These are phyloP conservation scores for Calonectria pauciramosa DNA, from an alignment of 2,329 filamentous ascomycete genomes.

Conservation along the genomic window DNA sequence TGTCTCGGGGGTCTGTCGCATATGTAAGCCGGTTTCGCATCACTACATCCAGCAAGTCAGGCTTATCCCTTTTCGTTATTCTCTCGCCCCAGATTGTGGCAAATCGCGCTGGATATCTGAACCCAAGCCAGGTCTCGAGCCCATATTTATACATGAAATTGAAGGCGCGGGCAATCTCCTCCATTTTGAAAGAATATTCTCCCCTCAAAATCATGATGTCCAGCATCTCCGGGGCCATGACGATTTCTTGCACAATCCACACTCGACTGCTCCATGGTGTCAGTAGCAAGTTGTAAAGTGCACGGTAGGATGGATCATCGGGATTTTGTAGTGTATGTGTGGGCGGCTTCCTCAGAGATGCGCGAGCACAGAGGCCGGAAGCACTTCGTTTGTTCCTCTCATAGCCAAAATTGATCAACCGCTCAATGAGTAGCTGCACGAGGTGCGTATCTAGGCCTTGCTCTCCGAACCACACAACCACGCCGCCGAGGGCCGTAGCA, in stretches of 20 bases:
- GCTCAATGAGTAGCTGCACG: not conserved
- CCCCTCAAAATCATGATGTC: not conserved
- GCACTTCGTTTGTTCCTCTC: not conserved
- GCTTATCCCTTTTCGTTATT: not conserved
- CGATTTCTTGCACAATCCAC: not conserved
- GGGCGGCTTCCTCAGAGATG: not conserved
- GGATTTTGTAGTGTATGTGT: not conserved
- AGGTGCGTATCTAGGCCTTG: not conserved
- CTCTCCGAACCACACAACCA: not conserved
- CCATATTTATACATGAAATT: not conserved
- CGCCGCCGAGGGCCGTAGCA: too few species aligned
- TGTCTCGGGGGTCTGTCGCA: not conserved
- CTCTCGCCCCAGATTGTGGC: not conserved
- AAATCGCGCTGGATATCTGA: not conserved
- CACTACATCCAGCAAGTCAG: not conserved
- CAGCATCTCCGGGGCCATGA: not conserved
- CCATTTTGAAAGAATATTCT: not conserved
- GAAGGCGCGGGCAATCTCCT: not conserved
- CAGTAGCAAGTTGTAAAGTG: not conserved
- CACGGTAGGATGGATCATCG: not conserved
- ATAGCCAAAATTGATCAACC: not conserved
- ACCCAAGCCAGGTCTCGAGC: not conserved
- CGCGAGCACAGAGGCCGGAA: not conserved
- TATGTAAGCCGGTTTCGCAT: not conserved
- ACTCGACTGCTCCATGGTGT: not conserved